These are phyloP conservation scores for Aspergillus ruber DNA, from an alignment of 2,329 filamentous ascomycete species.

Conservation along the genomic window DNA sequence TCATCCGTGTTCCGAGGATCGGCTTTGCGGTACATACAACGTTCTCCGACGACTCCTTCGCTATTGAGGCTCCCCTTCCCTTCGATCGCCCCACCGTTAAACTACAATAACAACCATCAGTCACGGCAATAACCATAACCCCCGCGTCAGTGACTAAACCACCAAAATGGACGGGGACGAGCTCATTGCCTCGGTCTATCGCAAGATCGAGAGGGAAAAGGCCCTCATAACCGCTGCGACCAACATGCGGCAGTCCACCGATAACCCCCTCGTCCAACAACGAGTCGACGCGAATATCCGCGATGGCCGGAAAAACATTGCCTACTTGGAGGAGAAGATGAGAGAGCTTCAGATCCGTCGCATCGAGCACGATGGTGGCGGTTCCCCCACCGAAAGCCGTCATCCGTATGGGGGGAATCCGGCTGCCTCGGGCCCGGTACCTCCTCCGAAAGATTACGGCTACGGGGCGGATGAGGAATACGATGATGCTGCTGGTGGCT, in stretches of 20 bases:
- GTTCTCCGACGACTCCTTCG: neutral
- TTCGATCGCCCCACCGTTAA: slow-evolving; percentile 3
- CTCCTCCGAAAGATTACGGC: slow-evolving; percentile 66
- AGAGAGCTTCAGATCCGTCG: slow-evolving; percentile 79
- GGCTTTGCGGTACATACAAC: neutral
- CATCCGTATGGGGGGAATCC: neutral
- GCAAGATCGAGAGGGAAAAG: slow-evolving; percentile 97
- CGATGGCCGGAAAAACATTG: slow-evolving; percentile 85
- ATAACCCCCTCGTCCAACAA: slow-evolving; percentile 85
- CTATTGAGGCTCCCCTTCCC: slow-evolving; percentile 3
- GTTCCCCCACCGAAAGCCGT: slow-evolving; percentile 44
- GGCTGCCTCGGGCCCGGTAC: slow-evolving; percentile 44
- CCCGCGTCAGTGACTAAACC: slow-evolving; percentile 14
- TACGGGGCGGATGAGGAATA: slow-evolving; percentile 51
- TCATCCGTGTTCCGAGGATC: neutral
- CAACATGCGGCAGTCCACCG: slow-evolving; percentile 90
- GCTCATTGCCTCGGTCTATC: slow-evolving; percentile 71
- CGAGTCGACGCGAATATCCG: slow-evolving; percentile 90
- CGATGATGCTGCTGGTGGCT: slow-evolving; percentile 57
- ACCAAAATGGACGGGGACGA: slow-evolving; percentile 55
- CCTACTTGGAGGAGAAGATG: slow-evolving; percentile 91
- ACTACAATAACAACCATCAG: neutral
- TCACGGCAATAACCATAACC: slow-evolving; percentile 2
- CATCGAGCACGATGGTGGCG: slow-evolving; percentile 49
- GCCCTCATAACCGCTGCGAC: slow-evolving; percentile 89